These are phyloP conservation scores for Parafenestella ontariensis DNA, from an alignment of 2,329 filamentous ascomycete species.

Conservation along the genomic window DNA sequence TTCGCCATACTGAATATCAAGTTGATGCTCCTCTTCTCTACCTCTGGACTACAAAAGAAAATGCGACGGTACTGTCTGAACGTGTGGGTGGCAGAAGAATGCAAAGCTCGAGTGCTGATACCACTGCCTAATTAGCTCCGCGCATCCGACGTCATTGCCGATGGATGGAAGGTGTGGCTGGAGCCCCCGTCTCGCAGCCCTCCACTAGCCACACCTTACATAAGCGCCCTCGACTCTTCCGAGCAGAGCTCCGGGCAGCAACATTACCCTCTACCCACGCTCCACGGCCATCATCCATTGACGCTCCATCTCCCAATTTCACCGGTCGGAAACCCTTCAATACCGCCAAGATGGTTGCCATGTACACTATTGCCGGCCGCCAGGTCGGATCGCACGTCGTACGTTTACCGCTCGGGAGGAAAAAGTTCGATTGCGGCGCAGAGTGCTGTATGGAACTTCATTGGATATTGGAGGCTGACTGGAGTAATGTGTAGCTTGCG, in stretches of 20 bases:
- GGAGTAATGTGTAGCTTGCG: conserved; percentile 58
- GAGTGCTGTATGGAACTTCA: neutral
- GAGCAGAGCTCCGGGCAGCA: conserved; percentile 30
- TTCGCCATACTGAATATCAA: conserved; percentile 44
- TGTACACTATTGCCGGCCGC: conserved; percentile 60
- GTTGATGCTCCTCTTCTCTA: neutral
- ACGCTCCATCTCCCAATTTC: conserved; percentile 26
- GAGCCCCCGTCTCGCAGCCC: neutral
- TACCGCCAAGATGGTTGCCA: conserved; percentile 57
- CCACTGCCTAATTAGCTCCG: conserved; percentile 4
- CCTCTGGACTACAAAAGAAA: neutral
- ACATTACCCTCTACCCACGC: conserved; percentile 13
- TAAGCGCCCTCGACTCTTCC: conserved; percentile 21
- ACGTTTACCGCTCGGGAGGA: conserved; percentile 40
- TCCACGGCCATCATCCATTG: conserved; percentile 41
- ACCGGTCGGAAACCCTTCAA: conserved; percentile 21
- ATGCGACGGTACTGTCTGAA: neutral
- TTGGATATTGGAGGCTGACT: neutral
- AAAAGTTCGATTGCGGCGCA: conserved; percentile 18
- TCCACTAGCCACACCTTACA: conserved; percentile 14
- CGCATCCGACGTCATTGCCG: conserved; percentile 13
- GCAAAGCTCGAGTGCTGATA: neutral
- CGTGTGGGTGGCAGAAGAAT: neutral
- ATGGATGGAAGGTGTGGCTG: neutral
- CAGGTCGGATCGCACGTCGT: conserved; percentile 63